Evolutionary conservation across 2,329 filamentous ascomycete species (phyloP), one percentile per base, ranked within the genome.

Genomic region (Neophaeococcomyces mojaviensis): DNA sequence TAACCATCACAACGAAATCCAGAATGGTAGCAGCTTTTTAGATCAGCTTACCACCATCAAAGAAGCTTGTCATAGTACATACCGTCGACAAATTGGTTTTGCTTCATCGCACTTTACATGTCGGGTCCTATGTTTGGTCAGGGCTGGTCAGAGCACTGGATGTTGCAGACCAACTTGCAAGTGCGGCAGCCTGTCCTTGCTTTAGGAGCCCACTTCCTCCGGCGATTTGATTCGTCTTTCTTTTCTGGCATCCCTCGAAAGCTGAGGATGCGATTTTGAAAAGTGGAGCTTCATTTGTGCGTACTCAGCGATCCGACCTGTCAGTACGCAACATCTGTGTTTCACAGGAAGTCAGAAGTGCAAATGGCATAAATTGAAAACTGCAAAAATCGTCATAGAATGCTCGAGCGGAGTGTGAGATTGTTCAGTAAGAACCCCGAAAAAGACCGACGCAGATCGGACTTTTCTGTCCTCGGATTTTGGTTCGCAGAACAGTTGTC

Each of bases 31-130:
- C 41, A 44, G 5, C 41, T 43, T 10, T 31, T 19, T 2, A 13
- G 3, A 16, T 34, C n/a, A 34, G 28, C 18, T 22, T 12, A 16
- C 32, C n/a, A 24, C 18, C 20, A 12, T 10, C 30, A 20, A 34
- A n/a, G 7, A 7, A 35, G 12, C 19, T 18, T 15, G 30, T 43
- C 33, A 18, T 7, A 12, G 3, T 6, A 6, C 30, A 33, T 34
- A 43, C 39, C 39, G 15, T 35, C 16, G 18, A 37, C 41, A 44
- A 6, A 16, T 28, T 16, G 41, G 41, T 19, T 32, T 35, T 10
- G 41, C 24, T 20, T 44, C 41, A 20, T 44, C 41, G 22, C 41
- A 44, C 36, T 44, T 44, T 19, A 44, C 41, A 24, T 44, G 41
- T 20, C 41, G 41, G 12, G 32, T 36, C 32, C 39, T 43, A 13